Evolutionary conservation across 192 early-diverging fungal species (phyloP), one percentile per base, ranked within the genome.

Genomic region (Coemansia biformis): DNA sequence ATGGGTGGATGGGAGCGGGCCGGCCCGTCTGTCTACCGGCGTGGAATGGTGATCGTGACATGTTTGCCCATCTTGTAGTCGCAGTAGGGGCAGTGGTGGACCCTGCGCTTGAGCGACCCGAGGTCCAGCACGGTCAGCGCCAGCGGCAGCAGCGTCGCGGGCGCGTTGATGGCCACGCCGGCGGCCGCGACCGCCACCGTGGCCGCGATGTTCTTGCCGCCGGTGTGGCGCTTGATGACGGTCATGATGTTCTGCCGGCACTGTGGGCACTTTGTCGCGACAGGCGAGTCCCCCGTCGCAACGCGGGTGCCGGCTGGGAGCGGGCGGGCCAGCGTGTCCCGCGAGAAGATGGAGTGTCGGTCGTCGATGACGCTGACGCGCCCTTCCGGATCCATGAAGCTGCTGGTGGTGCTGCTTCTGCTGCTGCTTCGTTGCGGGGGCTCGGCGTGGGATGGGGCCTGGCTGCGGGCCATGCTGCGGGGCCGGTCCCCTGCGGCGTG

Each of bases 21-120:
- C n/a, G n/a, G n/a, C n/a, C n/a, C 8, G 1, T 1, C 8, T 31
- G 17, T 50, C 37, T 51, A 58, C 28, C 56, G 37, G n/a, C 48
- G 39, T 9, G 66, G 66, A 18, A 70, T 70, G 37, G 51, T 63
- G 33, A 70, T 54, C 2, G 66, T 70, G 36, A 70, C 59, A 42
- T 70, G 66, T 24, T 51, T 63, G 28, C 66, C 66, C 44, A 70
- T 57, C 29, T 59, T 57, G 55, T 63, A 70, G 38, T 63, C 61
- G 55, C 66, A 70, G 40, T 49, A 55, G 9, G 66, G 54, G 33
- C 66, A 70, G 51, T 63, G 61, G 44, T 70, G 66, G 7, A 61
- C 59, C 39, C 63, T 70, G 46, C 56, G 59, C 48, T 70, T 70
- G 43, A 70, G 51, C 14, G 66, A 49, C 28, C 48, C 57, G 16